phyloP scores from a whole-genome alignment of 2,329 filamentous ascomycete species.

The Cercospora janseana region DNA sequence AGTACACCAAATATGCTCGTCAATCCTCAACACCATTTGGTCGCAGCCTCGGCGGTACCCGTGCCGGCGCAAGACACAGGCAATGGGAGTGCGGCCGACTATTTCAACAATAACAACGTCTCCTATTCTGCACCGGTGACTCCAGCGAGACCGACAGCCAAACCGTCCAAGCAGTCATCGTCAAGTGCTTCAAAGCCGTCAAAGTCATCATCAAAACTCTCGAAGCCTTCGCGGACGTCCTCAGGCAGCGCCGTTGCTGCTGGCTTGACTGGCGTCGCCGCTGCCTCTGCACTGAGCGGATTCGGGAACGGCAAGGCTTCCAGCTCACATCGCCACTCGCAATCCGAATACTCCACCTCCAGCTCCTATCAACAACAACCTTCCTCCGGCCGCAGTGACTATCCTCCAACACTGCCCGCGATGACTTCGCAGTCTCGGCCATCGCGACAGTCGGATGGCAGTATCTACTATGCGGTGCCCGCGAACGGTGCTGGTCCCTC shows the following conservation, averaged over 20 bases:
- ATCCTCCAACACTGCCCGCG: constrained; percentile 15
- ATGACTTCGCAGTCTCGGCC: constrained; percentile 10
- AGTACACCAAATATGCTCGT: constrained; percentile 53
- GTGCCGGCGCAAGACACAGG: constrained; percentile 61
- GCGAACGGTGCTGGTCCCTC: constrained; percentile 12
- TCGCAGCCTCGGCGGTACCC: constrained; percentile 50
- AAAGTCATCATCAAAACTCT: constrained; percentile 21
- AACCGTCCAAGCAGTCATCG: constrained; percentile 34
- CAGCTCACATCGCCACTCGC: constrained; percentile 18
- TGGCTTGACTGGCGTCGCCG: constrained; percentile 42
- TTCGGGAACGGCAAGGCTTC: constrained; percentile 16
- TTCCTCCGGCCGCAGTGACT: constrained; percentile 12
- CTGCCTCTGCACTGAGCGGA: constrained; percentile 39
- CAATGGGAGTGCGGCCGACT: constrained; percentile 57
- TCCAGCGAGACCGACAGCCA: constrained; percentile 33
- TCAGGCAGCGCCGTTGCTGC: constrained; percentile 39
- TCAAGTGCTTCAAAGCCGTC: constrained; percentile 25
- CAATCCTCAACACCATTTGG: constrained; percentile 57
- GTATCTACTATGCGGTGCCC: constrained; percentile 21
- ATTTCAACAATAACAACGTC: constrained; percentile 48
- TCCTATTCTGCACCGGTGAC: constrained; percentile 22
- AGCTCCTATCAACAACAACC: constrained; percentile 16
- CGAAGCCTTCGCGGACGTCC: constrained; percentile 36
- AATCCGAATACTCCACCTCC: constrained; percentile 12
- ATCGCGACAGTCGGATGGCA: constrained; percentile 24